These are phyloP conservation scores for Auricularia cornea DNA, from an alignment of 768 basidiomycete genomes.

Conservation along the genomic window DNA sequence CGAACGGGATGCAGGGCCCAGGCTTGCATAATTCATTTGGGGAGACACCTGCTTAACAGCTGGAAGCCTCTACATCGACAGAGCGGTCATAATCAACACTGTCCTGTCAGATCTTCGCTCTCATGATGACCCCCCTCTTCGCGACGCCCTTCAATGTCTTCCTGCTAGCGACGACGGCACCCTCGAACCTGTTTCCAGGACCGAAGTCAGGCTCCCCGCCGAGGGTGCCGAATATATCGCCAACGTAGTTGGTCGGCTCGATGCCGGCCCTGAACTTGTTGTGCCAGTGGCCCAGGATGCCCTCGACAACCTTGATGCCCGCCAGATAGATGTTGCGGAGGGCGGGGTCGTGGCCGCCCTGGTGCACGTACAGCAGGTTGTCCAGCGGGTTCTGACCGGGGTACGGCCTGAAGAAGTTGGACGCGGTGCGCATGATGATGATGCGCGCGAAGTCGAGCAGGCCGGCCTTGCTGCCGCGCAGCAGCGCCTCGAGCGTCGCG, in stretches of 20 bases:
- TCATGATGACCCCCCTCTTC: too few species aligned
- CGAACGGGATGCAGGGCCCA: too few species aligned
- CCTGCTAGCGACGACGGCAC: too few species aligned
- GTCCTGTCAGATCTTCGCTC: neutral
- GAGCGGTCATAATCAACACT: too few species aligned
- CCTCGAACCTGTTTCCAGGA: too few species aligned
- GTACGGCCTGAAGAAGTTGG: constrained; percentile 26
- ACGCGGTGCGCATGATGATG: constrained; percentile 31
- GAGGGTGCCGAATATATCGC: constrained; percentile 25
- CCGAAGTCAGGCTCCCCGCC: constrained; percentile 22
- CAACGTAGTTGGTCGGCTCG: constrained; percentile 22
- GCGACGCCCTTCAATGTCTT: too few species aligned
- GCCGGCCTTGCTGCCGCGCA: constrained; percentile 25
- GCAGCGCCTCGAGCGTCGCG: constrained; percentile 29
- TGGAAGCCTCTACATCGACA: too few species aligned
- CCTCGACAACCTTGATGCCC: constrained; percentile 30
- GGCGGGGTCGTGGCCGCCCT: constrained; percentile 25
- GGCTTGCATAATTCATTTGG: too few species aligned
- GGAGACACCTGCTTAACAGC: too few species aligned
- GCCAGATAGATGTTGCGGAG: constrained; percentile 30
- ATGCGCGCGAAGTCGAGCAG: constrained; percentile 30
- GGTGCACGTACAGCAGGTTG: constrained; percentile 20
- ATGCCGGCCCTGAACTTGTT: constrained; percentile 24
- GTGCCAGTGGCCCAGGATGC: constrained; percentile 29
- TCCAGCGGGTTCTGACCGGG: constrained; percentile 15